Evolutionary conservation across 2,329 filamentous ascomycete species (phyloP), one percentile per base, ranked within the genome.

Genomic region (Aspergillus quadricinctus): DNA sequence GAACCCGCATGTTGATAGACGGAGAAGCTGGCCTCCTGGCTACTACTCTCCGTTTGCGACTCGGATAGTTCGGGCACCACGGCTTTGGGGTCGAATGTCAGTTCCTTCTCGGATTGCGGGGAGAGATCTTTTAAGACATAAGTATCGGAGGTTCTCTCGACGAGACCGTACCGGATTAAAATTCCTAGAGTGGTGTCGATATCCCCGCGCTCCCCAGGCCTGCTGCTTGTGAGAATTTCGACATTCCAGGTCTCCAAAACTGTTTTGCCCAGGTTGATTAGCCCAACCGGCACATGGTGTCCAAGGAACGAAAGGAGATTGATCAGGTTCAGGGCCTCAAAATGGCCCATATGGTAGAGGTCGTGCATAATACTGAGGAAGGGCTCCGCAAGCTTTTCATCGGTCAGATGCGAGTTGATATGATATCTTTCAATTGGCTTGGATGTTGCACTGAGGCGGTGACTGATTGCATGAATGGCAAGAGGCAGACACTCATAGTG

Each of bases 391-490:
- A 84, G 78, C 58, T 81, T 82, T 5, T 82, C 80, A 46, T 83
- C 80, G 1, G 77, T 81, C 41, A 79, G 75, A 56, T 83, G 86
- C 1, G 80, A 80, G 57, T 78, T 77, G n/a, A 85, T 72, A 35
- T 70, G 72, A 58, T 86, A 88, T 60, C 78, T 83, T 1, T 82
- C 80, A 3, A 89, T 74, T 0, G 85, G 83, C 60, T 87, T 86
- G 19, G 79, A 76, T 0, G 83, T 85, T 2, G 81, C 80, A 54
- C 82, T 85, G 14, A 89, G 73, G 35, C 85, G 80, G 59, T 84
- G 81, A 1, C 84, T 84, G 1, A 86, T 83, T 0, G 86, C 83
- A 62, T 88, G 85, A 21, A 90, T 86, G 60, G 87, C 87, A 6
- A 89, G 74, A 0, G 87, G 87, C 14, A 89, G 74, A 54, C 83